phyloP scores from a whole-genome alignment of 2,329 filamentous ascomycete genomes.

The Didymella arachidicola region DNA sequence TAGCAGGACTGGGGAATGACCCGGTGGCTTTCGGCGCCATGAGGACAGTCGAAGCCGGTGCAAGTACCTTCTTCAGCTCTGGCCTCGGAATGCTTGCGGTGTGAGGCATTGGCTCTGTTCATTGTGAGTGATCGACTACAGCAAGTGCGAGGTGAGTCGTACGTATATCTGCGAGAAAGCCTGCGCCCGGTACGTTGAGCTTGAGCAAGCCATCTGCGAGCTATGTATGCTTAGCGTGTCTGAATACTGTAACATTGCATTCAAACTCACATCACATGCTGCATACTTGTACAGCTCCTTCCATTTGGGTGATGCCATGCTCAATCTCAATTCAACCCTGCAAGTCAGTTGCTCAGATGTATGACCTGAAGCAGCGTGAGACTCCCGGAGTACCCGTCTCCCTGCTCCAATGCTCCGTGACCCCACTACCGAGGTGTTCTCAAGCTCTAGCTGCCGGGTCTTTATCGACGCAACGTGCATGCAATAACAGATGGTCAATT shows the following conservation, averaged over 20 bases:
- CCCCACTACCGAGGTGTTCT: conserved; percentile 32
- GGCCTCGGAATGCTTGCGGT: conserved; percentile 29
- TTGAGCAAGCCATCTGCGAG: conserved; percentile 75
- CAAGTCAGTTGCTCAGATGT: neutral
- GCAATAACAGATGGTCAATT: neutral
- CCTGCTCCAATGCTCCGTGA: conserved; percentile 13
- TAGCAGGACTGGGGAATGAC: conserved; percentile 48
- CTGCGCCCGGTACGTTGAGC: conserved; percentile 70
- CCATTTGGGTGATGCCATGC: conserved; percentile 41
- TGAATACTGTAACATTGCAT: neutral
- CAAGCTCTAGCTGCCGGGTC: neutral
- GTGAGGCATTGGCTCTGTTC: conserved; percentile 38
- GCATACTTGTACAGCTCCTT: conserved; percentile 44
- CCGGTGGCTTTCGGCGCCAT: conserved; percentile 66
- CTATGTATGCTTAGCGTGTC: conserved; percentile 28
- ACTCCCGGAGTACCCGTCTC: conserved; percentile 1
- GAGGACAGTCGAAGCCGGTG: conserved; percentile 67
- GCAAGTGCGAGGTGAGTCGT: conserved; percentile 36
- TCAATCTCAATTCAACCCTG: neutral
- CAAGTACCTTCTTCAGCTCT: conserved; percentile 50
- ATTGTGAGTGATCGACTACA: conserved; percentile 1
- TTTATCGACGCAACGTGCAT: neutral
- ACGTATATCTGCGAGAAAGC: conserved; percentile 71
- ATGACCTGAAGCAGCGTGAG: neutral
- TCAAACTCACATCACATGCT: conserved; percentile 43